Conservation (phyloP, 768 basidiomycete genomes). For the Cystofilobasidium ferigula region DNA sequence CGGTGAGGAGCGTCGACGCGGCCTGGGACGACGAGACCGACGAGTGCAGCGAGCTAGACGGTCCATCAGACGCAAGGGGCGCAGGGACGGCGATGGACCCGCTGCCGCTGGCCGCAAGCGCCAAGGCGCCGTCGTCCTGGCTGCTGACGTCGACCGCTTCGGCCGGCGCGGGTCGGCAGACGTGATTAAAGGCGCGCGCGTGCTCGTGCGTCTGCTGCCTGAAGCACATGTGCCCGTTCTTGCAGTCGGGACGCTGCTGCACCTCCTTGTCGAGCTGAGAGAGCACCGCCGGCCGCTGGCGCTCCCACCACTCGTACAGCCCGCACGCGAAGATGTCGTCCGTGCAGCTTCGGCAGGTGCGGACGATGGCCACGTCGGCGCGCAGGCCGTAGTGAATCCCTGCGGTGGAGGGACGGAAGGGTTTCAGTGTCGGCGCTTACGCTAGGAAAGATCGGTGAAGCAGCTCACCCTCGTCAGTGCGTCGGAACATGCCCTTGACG, state of each 20-base stretch:
- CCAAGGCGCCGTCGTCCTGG: neutral
- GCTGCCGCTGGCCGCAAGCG: no score
- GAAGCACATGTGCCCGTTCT: slow-evolving; percentile 7
- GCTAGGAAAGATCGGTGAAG: neutral
- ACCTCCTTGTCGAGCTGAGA: slow-evolving; percentile 14
- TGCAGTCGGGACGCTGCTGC: slow-evolving; percentile 15
- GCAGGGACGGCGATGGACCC: neutral
- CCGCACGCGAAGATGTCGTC: slow-evolving; percentile 21
- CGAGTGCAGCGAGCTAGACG: no score
- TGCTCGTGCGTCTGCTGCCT: slow-evolving; percentile 4
- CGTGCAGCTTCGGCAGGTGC: slow-evolving; percentile 11
- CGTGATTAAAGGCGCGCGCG: slow-evolving; percentile 18
- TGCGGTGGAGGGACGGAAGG: neutral
- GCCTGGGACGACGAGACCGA: no score
- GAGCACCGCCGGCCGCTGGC: slow-evolving; percentile 8
- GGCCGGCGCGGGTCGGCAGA: slow-evolving; percentile 7
- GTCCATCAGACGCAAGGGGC: no score
- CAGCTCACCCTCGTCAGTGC: slow-evolving; percentile 19
- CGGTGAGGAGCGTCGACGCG: no score
- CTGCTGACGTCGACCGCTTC: neutral
- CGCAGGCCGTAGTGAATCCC: slow-evolving; percentile 19
- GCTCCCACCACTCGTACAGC: slow-evolving; percentile 23
- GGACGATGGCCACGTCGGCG: neutral
- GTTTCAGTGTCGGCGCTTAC: neutral
- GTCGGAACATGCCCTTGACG: slow-evolving; percentile 18